Conservation (phyloP, 1,139 yeast genomes). For the Yamadazyma friedrichii region DNA sequence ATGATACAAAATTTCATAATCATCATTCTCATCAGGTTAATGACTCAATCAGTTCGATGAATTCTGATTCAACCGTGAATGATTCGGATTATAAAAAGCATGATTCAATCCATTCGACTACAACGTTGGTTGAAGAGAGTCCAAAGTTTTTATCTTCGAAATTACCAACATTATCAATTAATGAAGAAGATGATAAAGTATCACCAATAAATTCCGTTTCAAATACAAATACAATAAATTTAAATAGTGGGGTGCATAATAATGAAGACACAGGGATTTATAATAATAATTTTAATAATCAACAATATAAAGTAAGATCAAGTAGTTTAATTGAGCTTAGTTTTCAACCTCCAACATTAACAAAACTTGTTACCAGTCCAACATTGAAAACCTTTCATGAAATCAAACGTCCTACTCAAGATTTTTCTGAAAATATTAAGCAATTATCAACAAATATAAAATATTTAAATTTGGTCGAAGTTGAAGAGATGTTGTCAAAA, state of each 20-base stretch:
- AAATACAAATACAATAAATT: not conserved
- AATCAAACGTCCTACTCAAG: constrained; percentile 8
- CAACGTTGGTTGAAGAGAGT: constrained; percentile 26
- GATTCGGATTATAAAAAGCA: constrained; percentile 15
- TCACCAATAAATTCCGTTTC: not conserved
- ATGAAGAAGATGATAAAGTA: constrained; percentile 14
- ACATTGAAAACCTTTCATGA: constrained; percentile 14
- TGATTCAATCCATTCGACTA: constrained; percentile 20
- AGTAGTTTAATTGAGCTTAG: constrained; percentile 15
- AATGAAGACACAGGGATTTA: not conserved
- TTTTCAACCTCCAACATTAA: constrained; percentile 12
- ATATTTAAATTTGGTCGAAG: constrained; percentile 6
- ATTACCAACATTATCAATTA: constrained; percentile 15
- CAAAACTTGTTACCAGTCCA: constrained; percentile 13
- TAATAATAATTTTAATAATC: not conserved
- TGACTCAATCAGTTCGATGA: constrained; percentile 19
- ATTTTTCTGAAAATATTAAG: constrained; percentile 9
- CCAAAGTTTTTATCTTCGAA: constrained; percentile 13
- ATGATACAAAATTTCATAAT: too few species aligned
- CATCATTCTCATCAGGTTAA: constrained; percentile 7
- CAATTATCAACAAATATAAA: constrained; percentile 10
- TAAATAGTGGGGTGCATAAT: not conserved
- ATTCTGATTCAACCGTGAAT: constrained; percentile 21
- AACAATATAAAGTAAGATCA: constrained; percentile 8
- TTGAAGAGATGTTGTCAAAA: constrained; percentile 7